Evolutionary conservation across 202 grass and related monocot genomes (phyloP).

Genomic region (Elaeis oleifera): DNA sequence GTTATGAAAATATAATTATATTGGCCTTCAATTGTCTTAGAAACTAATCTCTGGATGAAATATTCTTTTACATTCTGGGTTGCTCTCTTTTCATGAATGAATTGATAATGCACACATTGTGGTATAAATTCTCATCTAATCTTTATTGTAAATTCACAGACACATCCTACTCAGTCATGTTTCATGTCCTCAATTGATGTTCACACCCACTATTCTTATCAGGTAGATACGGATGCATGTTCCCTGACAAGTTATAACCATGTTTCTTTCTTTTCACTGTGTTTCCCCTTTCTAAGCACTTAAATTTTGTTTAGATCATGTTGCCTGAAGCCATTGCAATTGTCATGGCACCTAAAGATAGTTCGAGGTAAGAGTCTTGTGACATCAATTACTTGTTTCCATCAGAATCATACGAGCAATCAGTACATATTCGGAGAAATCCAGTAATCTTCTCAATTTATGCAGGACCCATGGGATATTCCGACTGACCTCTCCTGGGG

Average conservation of each 20-base stretch:
- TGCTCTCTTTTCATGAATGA: too few species aligned
- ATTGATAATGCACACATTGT: too few species aligned
- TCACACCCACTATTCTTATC: conserved; percentile 52
- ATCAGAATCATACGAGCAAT: too few species aligned
- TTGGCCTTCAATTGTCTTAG: too few species aligned
- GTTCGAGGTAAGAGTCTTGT: conserved; percentile 23
- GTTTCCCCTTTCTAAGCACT: not conserved
- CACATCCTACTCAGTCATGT: conserved; percentile 49
- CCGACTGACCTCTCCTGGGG: conserved; percentile 43
- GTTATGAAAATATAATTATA: too few species aligned
- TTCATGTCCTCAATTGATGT: conserved; percentile 57
- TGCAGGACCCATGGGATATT: conserved; percentile 45
- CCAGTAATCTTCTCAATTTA: not conserved
- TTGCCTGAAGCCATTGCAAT: conserved; percentile 55
- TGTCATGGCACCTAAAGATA: conserved; percentile 50
- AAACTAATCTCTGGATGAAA: too few species aligned
- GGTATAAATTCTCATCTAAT: not conserved
- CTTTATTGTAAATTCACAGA: conserved; percentile 28
- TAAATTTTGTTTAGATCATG: conserved; percentile 36
- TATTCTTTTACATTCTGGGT: too few species aligned
- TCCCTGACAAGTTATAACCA: not conserved
- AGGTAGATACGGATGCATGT: conserved; percentile 8
- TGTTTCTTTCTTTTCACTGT: not conserved
- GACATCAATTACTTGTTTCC: not conserved
- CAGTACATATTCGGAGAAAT: too few species aligned